Evolutionary conservation across 2,329 filamentous ascomycete species (phyloP).

Genomic region (Leptosphaerulina australis): DNA sequence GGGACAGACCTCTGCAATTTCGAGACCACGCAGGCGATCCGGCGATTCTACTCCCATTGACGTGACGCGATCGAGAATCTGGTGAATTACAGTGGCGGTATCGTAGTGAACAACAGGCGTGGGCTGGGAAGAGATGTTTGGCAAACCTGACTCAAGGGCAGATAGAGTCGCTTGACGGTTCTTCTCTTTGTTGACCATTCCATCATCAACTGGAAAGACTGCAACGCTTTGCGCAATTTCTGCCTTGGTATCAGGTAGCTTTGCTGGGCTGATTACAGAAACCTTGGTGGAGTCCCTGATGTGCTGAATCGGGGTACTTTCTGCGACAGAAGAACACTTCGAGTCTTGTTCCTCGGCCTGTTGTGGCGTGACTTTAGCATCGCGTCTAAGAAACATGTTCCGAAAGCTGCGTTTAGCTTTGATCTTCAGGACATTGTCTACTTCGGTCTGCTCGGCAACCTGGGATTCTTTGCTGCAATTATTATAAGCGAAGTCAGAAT

Average conservation of each 20-base stretch:
- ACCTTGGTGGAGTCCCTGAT: constrained; percentile 27
- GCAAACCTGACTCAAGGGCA: background rate
- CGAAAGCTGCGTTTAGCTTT: constrained; percentile 35
- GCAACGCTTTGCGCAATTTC: background rate
- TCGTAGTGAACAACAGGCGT: constrained; percentile 2
- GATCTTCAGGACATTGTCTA: constrained; percentile 11
- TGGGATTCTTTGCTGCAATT: background rate
- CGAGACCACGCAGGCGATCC: constrained; percentile 26
- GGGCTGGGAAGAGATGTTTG: background rate
- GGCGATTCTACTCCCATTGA: constrained; percentile 15
- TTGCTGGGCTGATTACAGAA: constrained; percentile 21
- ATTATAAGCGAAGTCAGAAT: background rate
- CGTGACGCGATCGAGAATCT: constrained; percentile 22
- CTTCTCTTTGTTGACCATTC: background rate
- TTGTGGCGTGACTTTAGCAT: constrained; percentile 6
- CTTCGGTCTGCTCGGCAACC: background rate
- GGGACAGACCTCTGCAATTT: constrained; percentile 37
- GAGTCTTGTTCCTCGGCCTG: constrained; percentile 5
- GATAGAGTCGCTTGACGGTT: background rate
- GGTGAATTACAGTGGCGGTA: constrained; percentile 17
- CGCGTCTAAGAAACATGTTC: constrained; percentile 30
- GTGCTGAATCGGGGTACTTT: constrained; percentile 28
- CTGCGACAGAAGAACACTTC: constrained; percentile 25
- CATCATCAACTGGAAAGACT: background rate
- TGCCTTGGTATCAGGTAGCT: constrained; percentile 3